Percentiles rank a stretch among this genome's conserved stretches.
phyloP scores from a whole-genome alignment of 176 grass and related monocot genomes.

The Oryza meridionalis region DNA sequence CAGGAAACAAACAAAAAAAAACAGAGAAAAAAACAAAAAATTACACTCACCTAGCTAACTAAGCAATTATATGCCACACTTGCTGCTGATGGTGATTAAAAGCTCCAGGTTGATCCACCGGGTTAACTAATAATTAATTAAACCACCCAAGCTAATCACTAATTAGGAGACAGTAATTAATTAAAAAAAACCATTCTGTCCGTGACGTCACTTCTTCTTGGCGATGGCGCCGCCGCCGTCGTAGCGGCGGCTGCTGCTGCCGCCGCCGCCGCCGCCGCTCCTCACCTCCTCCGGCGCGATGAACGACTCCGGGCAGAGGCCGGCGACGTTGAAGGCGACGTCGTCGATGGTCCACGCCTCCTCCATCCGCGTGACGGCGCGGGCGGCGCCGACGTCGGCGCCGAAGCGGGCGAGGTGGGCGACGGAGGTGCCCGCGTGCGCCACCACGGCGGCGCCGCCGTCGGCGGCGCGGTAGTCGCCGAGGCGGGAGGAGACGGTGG shows the following conservation, averaged over 20 bases:
- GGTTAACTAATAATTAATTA: constrained; percentile 22
- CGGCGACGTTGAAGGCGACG: constrained; percentile 78
- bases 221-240: constrained; percentile 30
- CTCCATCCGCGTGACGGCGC: constrained; percentile 73
- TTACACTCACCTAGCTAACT: constrained; percentile 4
- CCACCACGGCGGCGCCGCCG: constrained; percentile 49
- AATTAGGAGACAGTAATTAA: not conserved
- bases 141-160: not conserved
- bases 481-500: constrained; percentile 55
- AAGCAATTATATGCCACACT: constrained; percentile 3
- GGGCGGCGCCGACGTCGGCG: constrained; percentile 54
- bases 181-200: not conserved
- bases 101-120: not conserved
- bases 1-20: not conserved
- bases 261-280: constrained; percentile 31
- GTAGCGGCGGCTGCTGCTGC: constrained; percentile 54
- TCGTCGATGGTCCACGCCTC: constrained; percentile 88
- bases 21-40: not conserved
- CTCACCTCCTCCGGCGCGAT: constrained; percentile 83
- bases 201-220: constrained; percentile 26
- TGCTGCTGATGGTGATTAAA: not conserved
- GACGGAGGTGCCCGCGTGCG: constrained; percentile 62
- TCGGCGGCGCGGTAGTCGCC: constrained; percentile 68
- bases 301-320: constrained; percentile 73
- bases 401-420: constrained; percentile 75